Conservation (phyloP, 441 rosid species). For the Corymbia citriodora region DNA sequence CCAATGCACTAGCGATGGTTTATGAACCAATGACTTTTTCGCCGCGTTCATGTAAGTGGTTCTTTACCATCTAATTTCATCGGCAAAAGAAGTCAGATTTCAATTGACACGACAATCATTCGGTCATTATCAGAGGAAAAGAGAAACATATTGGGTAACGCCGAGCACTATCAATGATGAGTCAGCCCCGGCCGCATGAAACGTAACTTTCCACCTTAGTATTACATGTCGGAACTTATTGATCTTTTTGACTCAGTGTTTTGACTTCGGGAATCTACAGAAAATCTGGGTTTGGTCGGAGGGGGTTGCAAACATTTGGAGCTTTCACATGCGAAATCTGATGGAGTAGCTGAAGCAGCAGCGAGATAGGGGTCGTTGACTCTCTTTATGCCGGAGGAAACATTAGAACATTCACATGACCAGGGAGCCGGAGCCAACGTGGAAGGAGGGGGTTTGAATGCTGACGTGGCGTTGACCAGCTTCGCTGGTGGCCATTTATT, state of each 20-base stretch:
- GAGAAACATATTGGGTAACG: not conserved
- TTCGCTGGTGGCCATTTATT: slow-evolving; percentile 1
- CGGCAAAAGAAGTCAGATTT: not conserved
- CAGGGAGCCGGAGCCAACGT: not conserved
- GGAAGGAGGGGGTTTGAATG: not conserved
- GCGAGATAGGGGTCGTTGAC: not conserved
- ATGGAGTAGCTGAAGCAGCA: not conserved
- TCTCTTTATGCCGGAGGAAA: not conserved
- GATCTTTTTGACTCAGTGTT: not conserved
- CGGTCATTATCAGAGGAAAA: not conserved
- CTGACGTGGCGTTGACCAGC: not conserved
- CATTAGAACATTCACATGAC: not conserved
- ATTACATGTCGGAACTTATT: not conserved
- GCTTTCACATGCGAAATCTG: not conserved
- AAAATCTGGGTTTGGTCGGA: not conserved
- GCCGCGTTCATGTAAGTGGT: not conserved
- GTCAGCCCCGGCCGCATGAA: rapidly evolving
- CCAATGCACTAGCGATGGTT: not conserved
- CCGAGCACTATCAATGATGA: rapidly evolving
- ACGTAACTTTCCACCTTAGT: not conserved
- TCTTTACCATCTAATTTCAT: not conserved
- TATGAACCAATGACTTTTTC: rapidly evolving
- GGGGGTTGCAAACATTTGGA: not conserved
- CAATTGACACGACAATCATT: not conserved
- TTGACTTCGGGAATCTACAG: not conserved